Conservation (phyloP, 2,329 filamentous ascomycete genomes). For the Lojkania enalia region DNA sequence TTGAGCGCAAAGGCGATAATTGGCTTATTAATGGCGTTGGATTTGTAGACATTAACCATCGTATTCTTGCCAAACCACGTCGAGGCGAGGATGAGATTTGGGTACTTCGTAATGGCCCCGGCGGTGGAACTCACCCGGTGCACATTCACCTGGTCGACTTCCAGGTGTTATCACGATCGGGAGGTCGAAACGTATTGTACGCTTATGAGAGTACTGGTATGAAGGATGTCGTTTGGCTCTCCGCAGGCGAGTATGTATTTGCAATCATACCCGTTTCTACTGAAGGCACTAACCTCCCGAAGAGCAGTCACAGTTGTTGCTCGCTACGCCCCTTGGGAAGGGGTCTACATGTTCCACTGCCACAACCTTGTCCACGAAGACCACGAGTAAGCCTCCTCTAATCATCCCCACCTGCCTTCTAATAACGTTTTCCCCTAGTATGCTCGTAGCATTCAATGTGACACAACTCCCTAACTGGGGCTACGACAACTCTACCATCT, state of each 20-base stretch:
- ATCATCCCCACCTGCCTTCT: constrained; percentile 8
- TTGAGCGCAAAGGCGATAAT: constrained; percentile 29
- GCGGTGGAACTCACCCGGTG: constrained; percentile 57
- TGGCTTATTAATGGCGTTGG: constrained; percentile 43
- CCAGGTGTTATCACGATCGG: constrained; percentile 55
- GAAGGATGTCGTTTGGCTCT: constrained; percentile 63
- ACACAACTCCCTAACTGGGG: constrained; percentile 42
- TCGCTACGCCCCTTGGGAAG: constrained; percentile 47
- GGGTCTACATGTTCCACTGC: constrained; percentile 53
- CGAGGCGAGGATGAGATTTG: constrained; percentile 43
- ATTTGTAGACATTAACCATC: constrained; percentile 38
- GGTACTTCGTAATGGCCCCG: constrained; percentile 51
- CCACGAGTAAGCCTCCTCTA: constrained; percentile 32
- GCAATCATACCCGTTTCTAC: no score
- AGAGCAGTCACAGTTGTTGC: constrained; percentile 13
- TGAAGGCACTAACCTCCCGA: no score
- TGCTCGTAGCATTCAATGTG: constrained; percentile 51
- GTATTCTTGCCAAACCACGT: constrained; percentile 38
- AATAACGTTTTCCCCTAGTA: no score
- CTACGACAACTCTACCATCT: constrained; percentile 35
- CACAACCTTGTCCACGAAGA: constrained; percentile 54
- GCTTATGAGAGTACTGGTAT: constrained; percentile 60
- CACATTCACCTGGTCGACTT: constrained; percentile 65
- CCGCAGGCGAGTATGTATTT: constrained; percentile 49
- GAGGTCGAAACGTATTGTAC: constrained; percentile 48